Base-by-base conservation (phyloP, 164 flowering plant species). In the Umbilicus rupestris region DNA sequence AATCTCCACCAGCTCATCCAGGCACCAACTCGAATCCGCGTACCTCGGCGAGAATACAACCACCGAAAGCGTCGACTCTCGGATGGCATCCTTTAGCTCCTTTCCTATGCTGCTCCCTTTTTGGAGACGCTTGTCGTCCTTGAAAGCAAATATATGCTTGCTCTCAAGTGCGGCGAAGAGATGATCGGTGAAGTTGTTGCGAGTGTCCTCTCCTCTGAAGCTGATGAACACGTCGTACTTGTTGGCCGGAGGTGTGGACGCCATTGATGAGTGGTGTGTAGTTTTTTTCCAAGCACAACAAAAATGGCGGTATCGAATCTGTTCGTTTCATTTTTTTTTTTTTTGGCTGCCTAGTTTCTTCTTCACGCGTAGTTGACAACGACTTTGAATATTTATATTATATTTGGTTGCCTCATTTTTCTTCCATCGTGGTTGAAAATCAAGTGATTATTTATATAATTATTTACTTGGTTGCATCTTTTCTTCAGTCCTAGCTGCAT, bases 11-110 rank as follows among this genome's bases (percentile, higher is more conserved):
- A 80, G 73, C 63, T 79, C 83, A 33, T 74, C 69, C 12, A 82
- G 74, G 68, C 85, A 79, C 79, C 83, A 76, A 5, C 58, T 33
- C 6, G 85, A 82, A 0, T 47, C 15, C 17, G 83, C 83, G 67
- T 82, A 82, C 20, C 62, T 45, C 28, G 28, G 35, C 5, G 85
- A 82, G 57, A 82, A 47, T 19, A 82, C 64, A 39, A 66, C 70
- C 28, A 82, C 65, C 20, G 76, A 47, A 3, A 70, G 63, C 10
- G 77, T 71, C 7, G 85, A 82, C 30, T 70, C 78, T 59, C 75
- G 66, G 20, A 82, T 76, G 19, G 83, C 80, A 0, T 72, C 73
- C 26, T 67, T 22, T 2, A 78, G 72, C 7, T 69, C 60, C 5
- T 71, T 62, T 1, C 33, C 29, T n/a, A 79, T 76, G 65, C 70